Base-by-base conservation (phyloP, 1,284 basidiomycete genomes). In the Ganoderma meredithae region DNA sequence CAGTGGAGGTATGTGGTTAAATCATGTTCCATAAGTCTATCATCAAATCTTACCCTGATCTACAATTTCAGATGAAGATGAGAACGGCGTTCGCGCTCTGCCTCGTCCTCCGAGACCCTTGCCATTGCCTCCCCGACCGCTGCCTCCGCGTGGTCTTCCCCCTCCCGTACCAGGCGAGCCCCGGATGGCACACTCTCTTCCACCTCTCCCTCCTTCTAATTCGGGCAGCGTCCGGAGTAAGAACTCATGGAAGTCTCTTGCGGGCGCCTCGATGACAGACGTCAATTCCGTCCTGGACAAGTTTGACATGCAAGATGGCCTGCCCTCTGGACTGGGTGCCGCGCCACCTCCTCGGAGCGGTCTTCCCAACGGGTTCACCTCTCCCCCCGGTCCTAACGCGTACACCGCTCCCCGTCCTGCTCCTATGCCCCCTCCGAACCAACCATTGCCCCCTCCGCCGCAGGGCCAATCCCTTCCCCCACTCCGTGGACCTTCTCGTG, bases 241-340 rank as follows among this genome's bases (percentile, higher is more conserved):
- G 59, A 56, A 31, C 63, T 77, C 79, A 1, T 75, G 75, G 72
- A 69, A 76, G 64, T 78, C 78, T 40, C 64, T 79, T 39, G 74
- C 76, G 27, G 75, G 76, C 40, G 65, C 73, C 15, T 73, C 74
- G 8, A 75, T 76, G 12, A 75, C 72, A 10, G 76, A 75, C 22
- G 63, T 74, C 44, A 74, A 69, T 61, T 75, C 76, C 41, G 66
- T 69, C 9, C 71, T 79, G n/a, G 78, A 79, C 64, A 74, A 69
- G 63, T 65, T 71, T 49, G 76, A 74, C 49, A 78, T 81, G 19
- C 80, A 79, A 19, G 75, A 77, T 39, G 70, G 67, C 19, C 63
- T 74, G 22, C 76, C 71, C 6, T 62, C 31, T 41, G 43, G n/a
- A 66, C 49, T 19, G 7, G 9, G 44, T n/a, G 9, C 39, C 13